Evolutionary conservation across 2,329 filamentous ascomycete genomes (phyloP), one percentile per base, ranked within the genome.

Genomic region (Trichophyton benhamiae): DNA sequence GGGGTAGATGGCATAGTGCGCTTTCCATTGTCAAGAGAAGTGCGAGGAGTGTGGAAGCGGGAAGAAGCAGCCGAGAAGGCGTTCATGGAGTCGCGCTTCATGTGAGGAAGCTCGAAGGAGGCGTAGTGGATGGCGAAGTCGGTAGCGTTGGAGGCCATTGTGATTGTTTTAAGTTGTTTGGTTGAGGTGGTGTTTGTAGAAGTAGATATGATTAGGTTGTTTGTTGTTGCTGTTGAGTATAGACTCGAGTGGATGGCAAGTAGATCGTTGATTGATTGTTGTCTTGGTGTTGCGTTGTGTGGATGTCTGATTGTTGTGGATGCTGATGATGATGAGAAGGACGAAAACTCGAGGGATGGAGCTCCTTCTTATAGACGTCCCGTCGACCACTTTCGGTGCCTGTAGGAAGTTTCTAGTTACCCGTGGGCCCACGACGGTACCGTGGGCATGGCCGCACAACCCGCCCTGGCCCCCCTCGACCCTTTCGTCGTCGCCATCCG

Each of bases 321-420:
- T 58, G 57, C 7, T 58, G 44, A 42, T 42, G 55, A 58, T 22
- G 55, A 58, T 22, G 17, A 30, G 15, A 20, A 42, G 13, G 55
- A n/a, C 13, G 13, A 25, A n/a, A 41, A 44, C 17, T 20, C 41
- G 46, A 30, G 58, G 44, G 22, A 22, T 20, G 5, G 20, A 49
- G 58, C 41, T 38, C 58, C 58, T 59, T 59, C 30, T 48, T 59
- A 59, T 59, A 59, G 58, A 36, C 42, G 30, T 58, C 55, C n/a
- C n/a, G 22, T 36, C 55, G 41, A 5, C 22, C n/a, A n/a, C 55
- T 57, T 36, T 38, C 53, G 4, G n/a, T 22, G 30, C 7, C 27
- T 57, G 4, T n/a, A 25, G 33, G 27, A 41, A 58, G 33, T n/a
- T 15, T 58, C 55, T 44, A 17, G 8, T 25, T 36, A 25, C 41